Evolutionary conservation across 1,139 yeast genomes (phyloP).

Genomic region (Entelexis paramagnoliae): DNA sequence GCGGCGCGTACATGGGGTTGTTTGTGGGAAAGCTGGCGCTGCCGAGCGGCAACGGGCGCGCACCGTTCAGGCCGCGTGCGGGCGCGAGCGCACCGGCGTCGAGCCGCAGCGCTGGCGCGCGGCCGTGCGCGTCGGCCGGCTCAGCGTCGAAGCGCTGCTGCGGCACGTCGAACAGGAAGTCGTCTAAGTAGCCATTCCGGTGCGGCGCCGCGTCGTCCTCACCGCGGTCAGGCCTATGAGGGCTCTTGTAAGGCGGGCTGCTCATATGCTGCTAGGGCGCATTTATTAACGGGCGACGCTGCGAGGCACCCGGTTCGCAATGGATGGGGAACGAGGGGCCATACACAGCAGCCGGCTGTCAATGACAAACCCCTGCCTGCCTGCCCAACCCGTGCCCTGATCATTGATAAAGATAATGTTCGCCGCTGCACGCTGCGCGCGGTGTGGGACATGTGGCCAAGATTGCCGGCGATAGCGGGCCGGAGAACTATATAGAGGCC

Average conservation of each 20-base stretch:
- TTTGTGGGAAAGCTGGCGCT: not conserved
- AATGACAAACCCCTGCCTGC: constrained; percentile 7
- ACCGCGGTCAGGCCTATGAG: not conserved
- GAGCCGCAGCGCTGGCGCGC: not conserved
- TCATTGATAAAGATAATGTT: constrained; percentile 1
- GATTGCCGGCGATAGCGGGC: not conserved
- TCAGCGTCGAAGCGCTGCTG: not conserved
- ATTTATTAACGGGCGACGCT: not conserved
- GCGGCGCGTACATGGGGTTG: not conserved
- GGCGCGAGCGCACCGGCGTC: not conserved
- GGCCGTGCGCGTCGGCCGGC: not conserved
- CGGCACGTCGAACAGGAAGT: constrained; percentile 4
- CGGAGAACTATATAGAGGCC: not conserved
- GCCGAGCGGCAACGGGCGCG: not conserved
- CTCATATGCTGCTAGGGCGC: not conserved
- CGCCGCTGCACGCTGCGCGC: not conserved
- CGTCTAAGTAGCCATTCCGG: constrained; percentile 1
- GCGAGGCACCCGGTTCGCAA: not conserved
- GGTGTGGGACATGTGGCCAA: not conserved
- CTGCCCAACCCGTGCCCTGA: constrained; percentile 2
- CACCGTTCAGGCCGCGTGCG: not conserved
- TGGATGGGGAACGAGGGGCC: not conserved
- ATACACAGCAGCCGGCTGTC: not conserved
- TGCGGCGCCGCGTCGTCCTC: not conserved
- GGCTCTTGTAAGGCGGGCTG: not conserved